Percentiles rank a stretch among this genome's conserved stretches.
Conservation (phyloP, 495 filamentous ascomycete genomes). For the Xylaria sp. region DNA sequence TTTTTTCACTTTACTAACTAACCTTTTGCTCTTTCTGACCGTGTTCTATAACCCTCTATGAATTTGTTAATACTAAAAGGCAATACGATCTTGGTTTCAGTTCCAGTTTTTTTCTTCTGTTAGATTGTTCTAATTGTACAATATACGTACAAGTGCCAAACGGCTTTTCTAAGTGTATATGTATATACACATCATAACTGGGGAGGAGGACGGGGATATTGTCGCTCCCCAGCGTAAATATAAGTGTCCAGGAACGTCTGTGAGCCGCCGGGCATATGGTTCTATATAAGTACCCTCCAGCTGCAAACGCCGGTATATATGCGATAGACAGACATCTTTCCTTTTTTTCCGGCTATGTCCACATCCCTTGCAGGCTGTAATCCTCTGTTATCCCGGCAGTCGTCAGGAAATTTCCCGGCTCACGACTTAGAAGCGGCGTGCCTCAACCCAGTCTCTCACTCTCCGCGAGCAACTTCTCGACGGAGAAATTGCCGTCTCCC, state of each 20-base stretch:
- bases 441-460: conserved; percentile 72
- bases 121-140: background rate
- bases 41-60: background rate
- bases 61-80: background rate
- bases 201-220: background rate
- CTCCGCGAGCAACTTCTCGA: conserved; percentile 86
- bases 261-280: background rate
- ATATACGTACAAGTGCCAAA: conserved; percentile 3
- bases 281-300: background rate
- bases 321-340: background rate
- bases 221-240: background rate
- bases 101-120: too few relatives aligned
- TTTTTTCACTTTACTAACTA: background rate
- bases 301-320: background rate
- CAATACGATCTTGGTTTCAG: background rate
- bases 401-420: background rate
- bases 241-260: background rate
- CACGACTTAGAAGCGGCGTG: background rate
- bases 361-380: background rate
- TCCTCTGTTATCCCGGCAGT: background rate
- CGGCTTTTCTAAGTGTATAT: background rate
- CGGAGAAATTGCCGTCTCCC: conserved; percentile 78
- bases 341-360: background rate
- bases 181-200: background rate
- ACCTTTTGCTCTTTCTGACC: background rate